Evolutionary conservation across 495 filamentous ascomycete genomes (phyloP).

Genomic region (Aspergillus incahuasiensis): DNA sequence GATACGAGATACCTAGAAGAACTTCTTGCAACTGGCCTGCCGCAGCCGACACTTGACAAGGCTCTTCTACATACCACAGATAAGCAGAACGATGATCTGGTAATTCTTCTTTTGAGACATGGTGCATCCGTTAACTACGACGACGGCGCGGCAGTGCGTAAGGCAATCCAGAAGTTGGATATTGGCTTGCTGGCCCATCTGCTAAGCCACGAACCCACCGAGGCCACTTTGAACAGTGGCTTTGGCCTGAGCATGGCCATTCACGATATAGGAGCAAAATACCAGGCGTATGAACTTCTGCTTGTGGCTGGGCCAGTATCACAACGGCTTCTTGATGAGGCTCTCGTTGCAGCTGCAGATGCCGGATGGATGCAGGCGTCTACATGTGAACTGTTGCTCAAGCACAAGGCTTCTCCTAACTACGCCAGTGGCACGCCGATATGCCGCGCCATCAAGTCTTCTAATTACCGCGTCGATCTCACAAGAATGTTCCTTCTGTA

Average conservation of each 20-base stretch:
- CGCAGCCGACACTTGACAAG: slow-evolving; percentile 2
- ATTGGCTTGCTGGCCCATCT: slow-evolving; percentile 1
- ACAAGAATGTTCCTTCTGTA: slow-evolving; percentile 1
- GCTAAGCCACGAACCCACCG: neutral
- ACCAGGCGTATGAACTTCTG: slow-evolving; percentile 1
- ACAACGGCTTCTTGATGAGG: slow-evolving; percentile 6
- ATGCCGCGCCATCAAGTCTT: slow-evolving; percentile 5
- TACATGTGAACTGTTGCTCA: slow-evolving; percentile 3
- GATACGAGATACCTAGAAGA: slow-evolving; percentile 6
- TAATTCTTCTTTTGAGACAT: neutral
- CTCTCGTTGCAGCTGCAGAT: slow-evolving; percentile 1
- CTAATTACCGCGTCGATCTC: neutral
- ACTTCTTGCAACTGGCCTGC: neutral
- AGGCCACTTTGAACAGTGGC: slow-evolving; percentile 1
- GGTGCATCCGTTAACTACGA: slow-evolving; percentile 10
- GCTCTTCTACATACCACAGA: slow-evolving; percentile 1
- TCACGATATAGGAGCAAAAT: neutral
- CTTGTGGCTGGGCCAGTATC: slow-evolving; percentile 2
- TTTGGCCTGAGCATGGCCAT: slow-evolving; percentile 4
- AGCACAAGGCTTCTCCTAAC: slow-evolving; percentile 2
- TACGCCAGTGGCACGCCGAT: slow-evolving; percentile 5
- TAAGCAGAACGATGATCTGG: neutral
- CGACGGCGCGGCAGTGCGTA: slow-evolving; percentile 4
- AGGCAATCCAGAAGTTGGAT: slow-evolving; percentile 3
- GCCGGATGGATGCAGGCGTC: slow-evolving; percentile 7